phyloP scores from a whole-genome alignment of 306 rosid species.

The Arachis hypogaea region DNA sequence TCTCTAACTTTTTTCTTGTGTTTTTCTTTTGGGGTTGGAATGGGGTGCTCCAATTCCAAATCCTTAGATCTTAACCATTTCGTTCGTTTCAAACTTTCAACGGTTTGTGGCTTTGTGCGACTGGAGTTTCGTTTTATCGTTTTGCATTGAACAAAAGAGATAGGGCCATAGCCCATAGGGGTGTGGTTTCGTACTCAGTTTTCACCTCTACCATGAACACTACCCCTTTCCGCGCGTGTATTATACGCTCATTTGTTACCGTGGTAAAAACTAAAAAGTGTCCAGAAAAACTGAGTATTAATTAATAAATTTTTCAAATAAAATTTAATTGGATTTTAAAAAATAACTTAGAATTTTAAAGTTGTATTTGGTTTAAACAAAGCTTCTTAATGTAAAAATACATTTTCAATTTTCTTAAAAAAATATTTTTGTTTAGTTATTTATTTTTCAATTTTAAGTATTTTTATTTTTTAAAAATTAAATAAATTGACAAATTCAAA shows the following conservation, averaged over 20 bases:
- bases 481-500: too few species aligned
- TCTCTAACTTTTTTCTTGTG: slow-evolving; percentile 6
- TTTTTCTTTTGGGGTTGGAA: not conserved
- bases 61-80: slow-evolving; percentile 19
- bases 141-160: too few species aligned
- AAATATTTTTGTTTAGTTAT: too few species aligned
- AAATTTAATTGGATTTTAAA: too few species aligned
- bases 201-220: not conserved
- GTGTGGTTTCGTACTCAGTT: slow-evolving; percentile 15
- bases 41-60: not conserved
- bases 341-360: too few species aligned
- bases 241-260: not conserved
- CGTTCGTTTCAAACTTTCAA: slow-evolving; percentile 28
- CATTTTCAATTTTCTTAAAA: too few species aligned
- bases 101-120: slow-evolving; percentile 18
- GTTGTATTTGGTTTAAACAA: too few species aligned
- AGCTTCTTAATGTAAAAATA: too few species aligned
- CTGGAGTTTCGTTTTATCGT: not conserved
- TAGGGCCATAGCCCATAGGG: not conserved
- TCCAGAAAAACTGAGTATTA: not conserved
- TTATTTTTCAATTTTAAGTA: too few species aligned
- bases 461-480: too few species aligned
- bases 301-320: too few species aligned
- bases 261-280: too few species aligned
- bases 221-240: not conserved